Evolutionary conservation across 2,329 filamentous ascomycete species (phyloP), one percentile per base, ranked within the genome.

Genomic region (Neurospora sp.): DNA sequence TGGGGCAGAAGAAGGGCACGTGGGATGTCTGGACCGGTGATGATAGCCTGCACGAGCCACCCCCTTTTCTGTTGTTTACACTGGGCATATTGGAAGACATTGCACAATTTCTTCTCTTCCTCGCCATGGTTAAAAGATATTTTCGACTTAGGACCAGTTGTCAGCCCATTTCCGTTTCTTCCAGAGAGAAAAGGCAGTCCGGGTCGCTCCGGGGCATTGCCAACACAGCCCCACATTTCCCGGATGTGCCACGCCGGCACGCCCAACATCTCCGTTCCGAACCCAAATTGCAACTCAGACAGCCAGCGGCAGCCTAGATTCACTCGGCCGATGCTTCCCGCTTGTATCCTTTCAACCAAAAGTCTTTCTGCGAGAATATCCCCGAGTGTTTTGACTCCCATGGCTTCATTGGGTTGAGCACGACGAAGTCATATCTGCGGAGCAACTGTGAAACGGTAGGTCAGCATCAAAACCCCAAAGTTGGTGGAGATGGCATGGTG

Each of bases 341-440:
- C 42, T 43, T 43, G 42, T 43, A 43, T 19, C 3, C 42, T 10
- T 19, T 43, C 42, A 43, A 19, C 42, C 42, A 43, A 4, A 43
- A 43, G 9, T 43, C 17, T 10, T 11, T 19, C 42, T 43, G 17
- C 1, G 7, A 43, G n/a, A 43, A 43, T 19, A 43, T 2, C 1
- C 42, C 42, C 8, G 42, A 43, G n/a, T 19, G 4, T 19, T 43
- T 43, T 43, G 42, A 67, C 4, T 74, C 70, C 71, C 71, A 71
- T n/a, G 73, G 75, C n/a, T 71, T 73, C 28, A n/a, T 69, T 2
- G 75, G 74, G 38, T 76, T 72, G 15, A 75, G 70, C 2, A 77
- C 70, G 43, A 76, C 73, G 38, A 77, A 76, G 58, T 77, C 75
- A 39, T 77, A 77, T 4, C 68, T 67, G 36, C 70, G 70, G 10